Evolutionary conservation across 768 basidiomycete genomes (phyloP).

Genomic region (Leccinum broughii): DNA sequence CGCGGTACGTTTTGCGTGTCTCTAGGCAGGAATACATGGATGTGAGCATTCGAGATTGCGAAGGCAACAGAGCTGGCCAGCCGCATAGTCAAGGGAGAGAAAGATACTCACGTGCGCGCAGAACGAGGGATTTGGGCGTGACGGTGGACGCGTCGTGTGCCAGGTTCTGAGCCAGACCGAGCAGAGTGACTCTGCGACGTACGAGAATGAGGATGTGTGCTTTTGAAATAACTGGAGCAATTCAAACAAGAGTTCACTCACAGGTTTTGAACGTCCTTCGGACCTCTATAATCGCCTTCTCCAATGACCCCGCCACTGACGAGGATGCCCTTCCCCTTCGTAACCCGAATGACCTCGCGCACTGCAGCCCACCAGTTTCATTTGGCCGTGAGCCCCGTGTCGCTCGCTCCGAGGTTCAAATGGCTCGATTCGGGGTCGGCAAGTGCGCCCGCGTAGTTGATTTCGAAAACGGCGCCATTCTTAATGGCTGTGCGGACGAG

Average conservation of each 20-base stretch:
- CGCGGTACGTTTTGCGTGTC: conserved; percentile 79
- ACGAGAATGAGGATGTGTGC: not conserved
- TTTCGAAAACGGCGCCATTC: conserved; percentile 83
- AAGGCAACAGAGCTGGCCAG: not conserved
- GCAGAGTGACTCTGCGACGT: conserved; percentile 55
- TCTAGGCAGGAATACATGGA: conserved; percentile 42
- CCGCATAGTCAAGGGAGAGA: not conserved
- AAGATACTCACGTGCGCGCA: conserved; percentile 68
- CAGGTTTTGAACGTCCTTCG: conserved; percentile 77
- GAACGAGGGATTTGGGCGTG: conserved; percentile 62
- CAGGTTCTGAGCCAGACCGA: conserved; percentile 67
- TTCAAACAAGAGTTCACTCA: conserved; percentile 37
- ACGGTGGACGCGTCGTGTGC: conserved; percentile 62
- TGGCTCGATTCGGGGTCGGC: conserved; percentile 55
- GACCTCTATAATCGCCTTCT: conserved; percentile 64
- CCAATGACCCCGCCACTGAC: conserved; percentile 67
- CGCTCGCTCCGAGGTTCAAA: conserved; percentile 47
- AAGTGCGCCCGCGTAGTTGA: conserved; percentile 74
- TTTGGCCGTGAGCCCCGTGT: conserved; percentile 56
- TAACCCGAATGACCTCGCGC: conserved; percentile 74
- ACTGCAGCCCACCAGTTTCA: conserved; percentile 85
- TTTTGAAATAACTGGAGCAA: not conserved
- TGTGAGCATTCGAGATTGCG: not conserved
- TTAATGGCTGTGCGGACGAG: conserved; percentile 77
- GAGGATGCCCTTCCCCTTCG: conserved; percentile 76